Evolutionary conservation across 2,329 filamentous ascomycete genomes (phyloP).

Genomic region (Lithohypha guttulata): DNA sequence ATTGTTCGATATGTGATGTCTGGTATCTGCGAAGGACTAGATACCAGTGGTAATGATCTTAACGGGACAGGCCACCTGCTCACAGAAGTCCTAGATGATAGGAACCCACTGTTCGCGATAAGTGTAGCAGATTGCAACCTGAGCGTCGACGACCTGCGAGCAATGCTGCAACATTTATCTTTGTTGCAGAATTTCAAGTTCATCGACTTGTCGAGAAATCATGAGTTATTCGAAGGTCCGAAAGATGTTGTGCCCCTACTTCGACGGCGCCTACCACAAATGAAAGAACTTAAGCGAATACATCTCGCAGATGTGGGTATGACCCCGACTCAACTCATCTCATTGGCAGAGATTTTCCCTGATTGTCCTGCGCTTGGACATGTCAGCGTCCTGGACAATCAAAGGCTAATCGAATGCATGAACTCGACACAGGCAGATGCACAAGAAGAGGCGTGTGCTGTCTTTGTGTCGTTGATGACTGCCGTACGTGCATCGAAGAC

Average conservation of each 20-base stretch:
- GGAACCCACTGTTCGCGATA: slow-evolving; percentile 61
- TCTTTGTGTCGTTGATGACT: slow-evolving; percentile 84
- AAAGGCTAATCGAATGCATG: slow-evolving; percentile 58
- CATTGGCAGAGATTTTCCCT: slow-evolving; percentile 78
- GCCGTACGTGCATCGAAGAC: slow-evolving; percentile 74
- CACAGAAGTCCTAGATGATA: slow-evolving; percentile 41
- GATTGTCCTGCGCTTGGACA: slow-evolving; percentile 75
- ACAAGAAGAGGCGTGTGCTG: slow-evolving; percentile 86
- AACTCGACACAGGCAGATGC: slow-evolving; percentile 64
- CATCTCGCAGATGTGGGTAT: slow-evolving; percentile 78
- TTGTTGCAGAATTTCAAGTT: slow-evolving; percentile 68
- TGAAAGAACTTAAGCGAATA: slow-evolving; percentile 67
- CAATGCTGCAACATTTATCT: slow-evolving; percentile 62
- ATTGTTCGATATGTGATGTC: slow-evolving; percentile 65
- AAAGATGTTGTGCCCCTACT: slow-evolving; percentile 66
- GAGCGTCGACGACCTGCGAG: slow-evolving; percentile 58
- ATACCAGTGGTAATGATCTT: slow-evolving; percentile 75
- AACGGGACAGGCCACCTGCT: slow-evolving; percentile 35
- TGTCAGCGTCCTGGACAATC: slow-evolving; percentile 76
- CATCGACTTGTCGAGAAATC: slow-evolving; percentile 86
- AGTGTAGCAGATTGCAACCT: slow-evolving; percentile 81
- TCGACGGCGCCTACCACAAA: slow-evolving; percentile 72
- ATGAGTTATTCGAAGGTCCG: slow-evolving; percentile 60
- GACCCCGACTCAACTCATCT: slow-evolving; percentile 78
- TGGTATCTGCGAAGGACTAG: slow-evolving; percentile 74